Conservation (phyloP, 2,329 filamentous ascomycete species). For the Scytalidium sp. region DNA sequence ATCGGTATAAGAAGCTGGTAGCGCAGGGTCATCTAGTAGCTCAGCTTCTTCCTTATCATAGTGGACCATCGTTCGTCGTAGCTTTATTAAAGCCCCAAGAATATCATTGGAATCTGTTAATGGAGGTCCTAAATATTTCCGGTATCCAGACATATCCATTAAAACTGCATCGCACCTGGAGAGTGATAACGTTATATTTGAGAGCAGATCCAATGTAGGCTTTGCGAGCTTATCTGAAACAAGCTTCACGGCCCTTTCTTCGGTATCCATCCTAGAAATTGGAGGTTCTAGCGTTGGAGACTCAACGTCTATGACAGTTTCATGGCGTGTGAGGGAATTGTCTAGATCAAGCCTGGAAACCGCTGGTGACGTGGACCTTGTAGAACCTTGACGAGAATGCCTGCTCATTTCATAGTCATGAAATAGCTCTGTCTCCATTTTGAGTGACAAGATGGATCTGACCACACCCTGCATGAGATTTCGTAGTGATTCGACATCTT, state of each 20-base stretch:
- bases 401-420: conserved; percentile 22
- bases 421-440: conserved; percentile 46
- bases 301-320: conserved; percentile 35
- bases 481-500: conserved; percentile 46
- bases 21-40: conserved; percentile 41
- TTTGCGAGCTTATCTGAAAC: conserved; percentile 35
- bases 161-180: conserved; percentile 47
- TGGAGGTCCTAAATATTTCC: conserved; percentile 43
- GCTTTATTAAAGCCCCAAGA: conserved; percentile 32
- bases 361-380: not conserved
- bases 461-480: conserved; percentile 55
- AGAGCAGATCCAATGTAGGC: conserved; percentile 45
- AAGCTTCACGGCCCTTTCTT: conserved; percentile 26
- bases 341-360: not conserved
- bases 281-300: conserved; percentile 15
- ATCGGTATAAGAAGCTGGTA: conserved; percentile 43
- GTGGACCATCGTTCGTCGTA: conserved; percentile 39
- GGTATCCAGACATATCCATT: conserved; percentile 51
- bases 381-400: not conserved
- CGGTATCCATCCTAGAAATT: conserved; percentile 22
- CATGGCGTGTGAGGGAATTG: conserved; percentile 10
- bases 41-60: conserved; percentile 46
- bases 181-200: conserved; percentile 42
- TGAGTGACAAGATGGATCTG: conserved; percentile 49
- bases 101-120: conserved; percentile 40